Evolutionary conservation across 345 rosid species (phyloP).

Genomic region (Rhizophora mangle): DNA sequence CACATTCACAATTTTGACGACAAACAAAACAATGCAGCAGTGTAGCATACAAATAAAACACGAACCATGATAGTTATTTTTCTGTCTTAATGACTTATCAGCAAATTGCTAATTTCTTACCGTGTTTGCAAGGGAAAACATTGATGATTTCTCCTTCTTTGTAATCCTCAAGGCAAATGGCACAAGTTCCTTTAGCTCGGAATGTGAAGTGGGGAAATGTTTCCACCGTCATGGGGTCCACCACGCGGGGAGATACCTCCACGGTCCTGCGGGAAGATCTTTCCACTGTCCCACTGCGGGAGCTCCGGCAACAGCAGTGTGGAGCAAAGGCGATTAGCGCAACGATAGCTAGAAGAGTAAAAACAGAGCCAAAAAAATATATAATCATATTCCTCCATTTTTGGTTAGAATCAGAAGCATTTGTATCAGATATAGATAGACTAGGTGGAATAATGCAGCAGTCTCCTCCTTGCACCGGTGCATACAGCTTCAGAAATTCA

Average conservation of each 20-base stretch:
- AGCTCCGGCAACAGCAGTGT: conserved; percentile 45
- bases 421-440: too few relatives aligned
- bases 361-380: conserved; percentile 41
- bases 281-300: conserved; percentile 34
- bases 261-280: conserved; percentile 25
- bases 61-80: not conserved
- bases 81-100: not conserved
- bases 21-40: not conserved
- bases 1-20: not conserved
- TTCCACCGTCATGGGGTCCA: conserved; percentile 43
- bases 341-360: conserved; percentile 43
- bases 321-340: conserved; percentile 35
- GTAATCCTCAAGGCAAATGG: conserved; percentile 80
- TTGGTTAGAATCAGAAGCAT: conserved; percentile 14
- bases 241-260: conserved; percentile 15
- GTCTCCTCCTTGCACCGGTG: conserved; percentile 43
- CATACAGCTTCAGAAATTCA: conserved; percentile 41
- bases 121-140: conserved; percentile 74
- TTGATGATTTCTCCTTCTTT: conserved; percentile 55
- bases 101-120: conserved; percentile 28
- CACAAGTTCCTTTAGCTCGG: conserved; percentile 57
- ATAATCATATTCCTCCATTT: conserved; percentile 65
- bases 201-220: conserved; percentile 51
- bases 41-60: not conserved
- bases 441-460: conserved; percentile 51